phyloP scores from a whole-genome alignment of 768 basidiomycete species.

The Boletus bicolor region DNA sequence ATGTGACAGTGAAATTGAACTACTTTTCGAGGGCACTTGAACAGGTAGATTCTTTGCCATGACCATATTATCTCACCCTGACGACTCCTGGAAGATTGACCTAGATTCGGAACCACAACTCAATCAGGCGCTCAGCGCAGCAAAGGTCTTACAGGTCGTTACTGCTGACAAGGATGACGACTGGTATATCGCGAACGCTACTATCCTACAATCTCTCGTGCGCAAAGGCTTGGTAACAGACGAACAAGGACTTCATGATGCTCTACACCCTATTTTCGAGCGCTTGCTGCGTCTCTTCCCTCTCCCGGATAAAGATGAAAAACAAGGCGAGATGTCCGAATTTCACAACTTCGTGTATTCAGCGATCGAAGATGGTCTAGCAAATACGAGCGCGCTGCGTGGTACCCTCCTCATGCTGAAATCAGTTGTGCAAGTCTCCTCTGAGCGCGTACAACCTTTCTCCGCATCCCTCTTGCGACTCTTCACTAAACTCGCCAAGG shows the following conservation, averaged over 20 bases:
- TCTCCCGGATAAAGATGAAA: slow-evolving; percentile 75
- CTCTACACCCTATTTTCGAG: slow-evolving; percentile 79
- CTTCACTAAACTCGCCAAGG: slow-evolving; percentile 80
- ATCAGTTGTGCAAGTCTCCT: slow-evolving; percentile 73
- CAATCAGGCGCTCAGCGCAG: slow-evolving; percentile 70
- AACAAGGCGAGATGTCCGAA: slow-evolving; percentile 62
- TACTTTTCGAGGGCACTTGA: slow-evolving; percentile 86
- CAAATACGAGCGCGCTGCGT: slow-evolving; percentile 65
- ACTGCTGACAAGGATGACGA: slow-evolving; percentile 75
- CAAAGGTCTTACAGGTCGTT: slow-evolving; percentile 86
- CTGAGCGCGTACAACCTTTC: slow-evolving; percentile 84
- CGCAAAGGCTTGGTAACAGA: slow-evolving; percentile 84
- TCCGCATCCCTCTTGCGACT: slow-evolving; percentile 74
- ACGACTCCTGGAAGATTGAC: slow-evolving; percentile 52
- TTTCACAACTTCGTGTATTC: slow-evolving; percentile 76
- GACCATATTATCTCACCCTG: not conserved
- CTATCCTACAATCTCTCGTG: slow-evolving; percentile 74
- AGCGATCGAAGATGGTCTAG: slow-evolving; percentile 76
- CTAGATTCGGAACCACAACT: slow-evolving; percentile 63
- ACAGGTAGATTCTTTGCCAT: slow-evolving; percentile 44
- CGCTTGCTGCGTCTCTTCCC: slow-evolving; percentile 75
- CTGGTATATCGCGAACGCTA: slow-evolving; percentile 76
- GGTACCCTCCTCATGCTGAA: slow-evolving; percentile 86
- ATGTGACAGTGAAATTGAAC: slow-evolving; percentile 86
- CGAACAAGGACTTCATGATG: slow-evolving; percentile 75